Percentiles rank a stretch among this genome's conserved stretches.
Conservation (phyloP, 2,329 filamentous ascomycete species). For the Endothia cerciana region DNA sequence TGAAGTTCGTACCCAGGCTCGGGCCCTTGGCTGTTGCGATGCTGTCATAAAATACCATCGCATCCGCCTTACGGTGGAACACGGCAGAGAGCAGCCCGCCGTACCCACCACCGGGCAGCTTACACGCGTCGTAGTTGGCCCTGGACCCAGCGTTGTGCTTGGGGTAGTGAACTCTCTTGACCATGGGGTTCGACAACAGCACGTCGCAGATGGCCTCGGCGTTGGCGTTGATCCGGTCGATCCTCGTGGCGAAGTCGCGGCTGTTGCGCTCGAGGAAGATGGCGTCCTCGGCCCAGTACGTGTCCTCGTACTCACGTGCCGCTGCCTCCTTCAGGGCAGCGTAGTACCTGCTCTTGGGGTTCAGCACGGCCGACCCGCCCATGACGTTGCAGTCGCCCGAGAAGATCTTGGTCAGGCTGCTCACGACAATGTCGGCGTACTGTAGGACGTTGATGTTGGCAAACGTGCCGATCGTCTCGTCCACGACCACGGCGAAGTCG, state of each 20-base stretch:
- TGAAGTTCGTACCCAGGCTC: conserved; percentile 96
- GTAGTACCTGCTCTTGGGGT: conserved; percentile 73
- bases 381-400: conserved; percentile 98
- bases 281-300: conserved; percentile 91
- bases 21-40: conserved; percentile 91
- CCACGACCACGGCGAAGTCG: conserved; percentile 87
- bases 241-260: conserved; percentile 82
- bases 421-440: conserved; percentile 88
- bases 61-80: conserved; percentile 71
- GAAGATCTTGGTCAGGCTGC: conserved; percentile 95
- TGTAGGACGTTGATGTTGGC: conserved; percentile 93
- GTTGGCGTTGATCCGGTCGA: conserved; percentile 83
- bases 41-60: conserved; percentile 81
- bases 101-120: conserved; percentile 77
- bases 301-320: conserved; percentile 75
- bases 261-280: conserved; percentile 97
- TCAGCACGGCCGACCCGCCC: conserved; percentile 76
- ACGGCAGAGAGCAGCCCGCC: conserved; percentile 87
- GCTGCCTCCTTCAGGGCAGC: conserved; percentile 67
- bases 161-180: conserved; percentile 86
- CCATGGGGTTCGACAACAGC: conserved; percentile 61
- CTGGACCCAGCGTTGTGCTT: conserved; percentile 70
- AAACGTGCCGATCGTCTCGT: conserved; percentile 96
- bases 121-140: conserved; percentile 77
- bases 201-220: conserved; percentile 81